Percentiles rank a stretch among this genome's conserved stretches.
Evolutionary conservation across 371 early-diverging fungal genomes (phyloP).

Genomic region (Mortierella sp.): DNA sequence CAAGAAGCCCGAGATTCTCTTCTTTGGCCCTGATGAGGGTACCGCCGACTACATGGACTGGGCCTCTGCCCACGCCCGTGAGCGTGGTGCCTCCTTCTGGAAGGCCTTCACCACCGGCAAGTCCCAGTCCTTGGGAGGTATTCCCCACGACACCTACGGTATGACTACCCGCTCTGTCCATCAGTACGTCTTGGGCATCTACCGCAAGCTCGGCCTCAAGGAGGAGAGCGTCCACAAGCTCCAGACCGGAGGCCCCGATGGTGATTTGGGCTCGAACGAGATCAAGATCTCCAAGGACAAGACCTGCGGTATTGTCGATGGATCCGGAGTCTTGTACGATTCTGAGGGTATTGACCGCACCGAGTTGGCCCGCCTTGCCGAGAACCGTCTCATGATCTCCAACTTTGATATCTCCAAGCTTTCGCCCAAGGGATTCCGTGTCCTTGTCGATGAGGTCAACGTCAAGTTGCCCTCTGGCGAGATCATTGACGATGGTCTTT

Average conservation of each 20-base stretch:
- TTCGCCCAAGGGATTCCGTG: constrained; percentile 89
- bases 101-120: constrained; percentile 99
- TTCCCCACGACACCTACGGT: constrained; percentile 97
- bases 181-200: constrained; percentile 98
- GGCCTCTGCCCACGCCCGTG: constrained; percentile 97
- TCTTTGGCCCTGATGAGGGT: constrained; percentile 99
- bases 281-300: constrained; percentile 98
- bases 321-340: constrained; percentile 96
- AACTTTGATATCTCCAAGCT: constrained; percentile 90
- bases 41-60: constrained; percentile 99
- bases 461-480: constrained; percentile 90
- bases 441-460: constrained; percentile 93
- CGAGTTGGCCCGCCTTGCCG: constrained; percentile 89
- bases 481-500: constrained; percentile 89
- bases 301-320: constrained; percentile 96
- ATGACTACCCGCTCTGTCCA: constrained; percentile 99
- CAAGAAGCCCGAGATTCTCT: constrained; percentile 95
- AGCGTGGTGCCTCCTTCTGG: constrained; percentile 96
- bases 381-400: constrained; percentile 86
- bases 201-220: constrained; percentile 88
- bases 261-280: constrained; percentile 98
- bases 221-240: constrained; percentile 88
- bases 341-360: constrained; percentile 91
- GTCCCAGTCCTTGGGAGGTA: constrained; percentile 95
- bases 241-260: constrained; percentile 99